These are phyloP conservation scores for Penicillium sp. DNA, from an alignment of 2,329 filamentous ascomycete species.

Conservation along the genomic window DNA sequence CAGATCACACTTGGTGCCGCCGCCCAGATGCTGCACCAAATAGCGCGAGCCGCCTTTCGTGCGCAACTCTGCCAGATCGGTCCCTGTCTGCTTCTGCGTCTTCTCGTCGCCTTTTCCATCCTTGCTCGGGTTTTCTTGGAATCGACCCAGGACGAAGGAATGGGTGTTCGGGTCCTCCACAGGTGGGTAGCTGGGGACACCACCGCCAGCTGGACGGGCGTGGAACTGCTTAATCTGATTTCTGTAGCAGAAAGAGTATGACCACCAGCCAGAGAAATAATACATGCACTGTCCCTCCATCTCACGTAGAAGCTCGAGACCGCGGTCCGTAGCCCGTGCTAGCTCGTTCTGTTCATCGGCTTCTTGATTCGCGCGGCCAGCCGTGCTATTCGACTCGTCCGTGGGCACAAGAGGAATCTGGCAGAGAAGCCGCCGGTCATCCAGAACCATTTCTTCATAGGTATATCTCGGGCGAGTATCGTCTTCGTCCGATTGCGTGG, in stretches of 20 bases:
- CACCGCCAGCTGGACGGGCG: slow-evolving; percentile 69
- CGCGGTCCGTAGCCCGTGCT: slow-evolving; percentile 71
- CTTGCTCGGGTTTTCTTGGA: slow-evolving; percentile 33
- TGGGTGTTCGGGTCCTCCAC: slow-evolving; percentile 73
- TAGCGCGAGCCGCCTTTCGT: slow-evolving; percentile 83
- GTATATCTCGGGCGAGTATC: slow-evolving; percentile 19
- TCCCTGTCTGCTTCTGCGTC: slow-evolving; percentile 25
- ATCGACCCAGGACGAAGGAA: slow-evolving; percentile 75
- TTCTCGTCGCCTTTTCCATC: slow-evolving; percentile 32
- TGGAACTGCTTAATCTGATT: slow-evolving; percentile 88
- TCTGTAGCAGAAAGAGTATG: slow-evolving; percentile 91
- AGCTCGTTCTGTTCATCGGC: slow-evolving; percentile 80
- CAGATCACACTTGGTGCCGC: slow-evolving; percentile 82
- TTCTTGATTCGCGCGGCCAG: slow-evolving; percentile 52
- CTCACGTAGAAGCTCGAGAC: slow-evolving; percentile 75
- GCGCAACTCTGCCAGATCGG: slow-evolving; percentile 65
- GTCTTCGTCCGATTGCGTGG: slow-evolving; percentile 51
- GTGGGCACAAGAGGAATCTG: slow-evolving; percentile 72
- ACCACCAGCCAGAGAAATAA: slow-evolving; percentile 89
- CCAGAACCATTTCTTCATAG: slow-evolving; percentile 75
- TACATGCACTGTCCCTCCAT: slow-evolving; percentile 83
- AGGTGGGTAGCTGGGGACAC: slow-evolving; percentile 68
- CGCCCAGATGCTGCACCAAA: slow-evolving; percentile 77
- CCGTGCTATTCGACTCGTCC: slow-evolving; percentile 63
- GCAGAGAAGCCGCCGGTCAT: slow-evolving; percentile 76